A percentile compares a stretch with the other conserved stretches of the same genome.
Evolutionary conservation across 805 yeast genomes (phyloP).

Genomic region (Cephaloascus fragrans): DNA sequence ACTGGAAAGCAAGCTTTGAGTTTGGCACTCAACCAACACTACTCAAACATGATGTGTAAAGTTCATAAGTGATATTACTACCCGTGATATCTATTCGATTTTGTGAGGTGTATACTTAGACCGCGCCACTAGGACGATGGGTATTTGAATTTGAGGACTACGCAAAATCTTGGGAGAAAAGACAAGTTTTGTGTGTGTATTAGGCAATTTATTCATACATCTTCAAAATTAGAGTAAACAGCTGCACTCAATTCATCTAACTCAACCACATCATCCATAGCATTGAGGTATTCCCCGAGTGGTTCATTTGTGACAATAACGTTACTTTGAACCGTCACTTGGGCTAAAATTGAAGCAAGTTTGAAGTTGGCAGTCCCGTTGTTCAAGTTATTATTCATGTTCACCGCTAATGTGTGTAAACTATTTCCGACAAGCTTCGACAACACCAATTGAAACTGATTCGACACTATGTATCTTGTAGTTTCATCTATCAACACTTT

Average conservation of each 20-base stretch:
- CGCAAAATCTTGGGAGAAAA: too few relatives aligned
- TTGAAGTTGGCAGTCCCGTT: slow-evolving; percentile 18
- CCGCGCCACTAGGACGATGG: too few relatives aligned
- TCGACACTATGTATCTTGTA: slow-evolving; percentile 12
- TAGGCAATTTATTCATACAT: too few relatives aligned
- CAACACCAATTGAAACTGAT: slow-evolving; percentile 17
- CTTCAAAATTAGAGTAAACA: slow-evolving; percentile 72
- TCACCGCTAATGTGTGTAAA: slow-evolving; percentile 22
- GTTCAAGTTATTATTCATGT: slow-evolving; percentile 12
- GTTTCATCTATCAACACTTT: slow-evolving; percentile 36
- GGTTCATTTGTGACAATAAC: slow-evolving; percentile 37
- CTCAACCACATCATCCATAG: slow-evolving; percentile 45
- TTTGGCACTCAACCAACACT: too few relatives aligned
- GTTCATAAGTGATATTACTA: too few relatives aligned
- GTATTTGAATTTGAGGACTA: too few relatives aligned
- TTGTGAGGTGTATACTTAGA: too few relatives aligned
- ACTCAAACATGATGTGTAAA: too few relatives aligned
- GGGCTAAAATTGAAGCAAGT: slow-evolving; percentile 65
- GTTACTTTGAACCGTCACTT: slow-evolving; percentile 54
- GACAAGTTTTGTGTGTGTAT: too few relatives aligned
- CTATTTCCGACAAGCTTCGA: slow-evolving; percentile 21
- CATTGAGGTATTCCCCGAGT: slow-evolving; percentile 31
- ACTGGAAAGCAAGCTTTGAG: too few relatives aligned
- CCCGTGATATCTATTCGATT: too few relatives aligned
- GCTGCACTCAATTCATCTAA: slow-evolving; percentile 85